Conservation (phyloP, 1,139 yeast species). For the Arxiozyma bovina region DNA sequence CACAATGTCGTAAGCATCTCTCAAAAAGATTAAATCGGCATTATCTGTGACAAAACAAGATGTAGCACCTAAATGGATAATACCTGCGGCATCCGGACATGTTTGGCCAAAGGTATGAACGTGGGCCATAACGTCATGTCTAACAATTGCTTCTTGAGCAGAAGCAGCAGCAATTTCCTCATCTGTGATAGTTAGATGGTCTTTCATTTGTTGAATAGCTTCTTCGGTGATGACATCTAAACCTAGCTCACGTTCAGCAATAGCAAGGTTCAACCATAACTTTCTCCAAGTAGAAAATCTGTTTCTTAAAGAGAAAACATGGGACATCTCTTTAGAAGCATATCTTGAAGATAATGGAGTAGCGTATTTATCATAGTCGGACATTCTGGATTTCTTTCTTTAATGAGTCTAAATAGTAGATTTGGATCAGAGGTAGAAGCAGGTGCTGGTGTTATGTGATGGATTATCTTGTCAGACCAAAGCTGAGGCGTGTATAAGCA, state of each 20-base stretch:
- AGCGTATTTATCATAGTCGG: slow-evolving; percentile 60
- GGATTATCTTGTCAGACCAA: background rate
- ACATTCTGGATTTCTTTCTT: slow-evolving; percentile 27
- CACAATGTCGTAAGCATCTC: slow-evolving; percentile 89
- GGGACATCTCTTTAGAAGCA: slow-evolving; percentile 96
- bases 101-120: slow-evolving; percentile 90
- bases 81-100: slow-evolving; percentile 95
- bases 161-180: slow-evolving; percentile 85
- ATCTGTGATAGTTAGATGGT: slow-evolving; percentile 75
- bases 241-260: slow-evolving; percentile 90
- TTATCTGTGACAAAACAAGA: slow-evolving; percentile 97
- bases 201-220: slow-evolving; percentile 79
- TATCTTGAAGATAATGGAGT: slow-evolving; percentile 95
- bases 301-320: slow-evolving; percentile 82
- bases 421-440: background rate
- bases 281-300: slow-evolving; percentile 98
- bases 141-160: slow-evolving; percentile 91
- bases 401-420: no score
- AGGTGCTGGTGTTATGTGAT: background rate
- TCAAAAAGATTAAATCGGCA: slow-evolving; percentile 90
- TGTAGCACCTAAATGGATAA: slow-evolving; percentile 96
- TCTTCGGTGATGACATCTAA: slow-evolving; percentile 76
- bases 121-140: slow-evolving; percentile 99
- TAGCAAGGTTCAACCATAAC: slow-evolving; percentile 91
- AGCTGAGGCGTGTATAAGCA: no score